These are phyloP conservation scores for Asclepias syriaca DNA, from an alignment of 257 asterid species.

Conservation along the genomic window DNA sequence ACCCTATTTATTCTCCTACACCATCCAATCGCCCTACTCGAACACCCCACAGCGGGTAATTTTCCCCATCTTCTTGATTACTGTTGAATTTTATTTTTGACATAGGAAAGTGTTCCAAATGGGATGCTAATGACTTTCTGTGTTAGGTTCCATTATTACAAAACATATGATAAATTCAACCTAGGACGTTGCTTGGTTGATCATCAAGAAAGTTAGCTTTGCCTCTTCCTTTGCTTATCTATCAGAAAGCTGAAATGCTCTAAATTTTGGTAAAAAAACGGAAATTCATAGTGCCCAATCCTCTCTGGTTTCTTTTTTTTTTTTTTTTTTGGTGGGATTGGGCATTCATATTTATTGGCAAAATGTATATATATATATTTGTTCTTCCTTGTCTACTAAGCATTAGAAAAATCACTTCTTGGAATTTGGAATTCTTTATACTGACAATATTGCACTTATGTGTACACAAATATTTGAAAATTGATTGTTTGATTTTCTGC, in stretches of 20 bases:
- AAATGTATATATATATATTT: not conserved
- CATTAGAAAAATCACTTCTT: not conserved
- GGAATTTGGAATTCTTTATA: too few relatives aligned
- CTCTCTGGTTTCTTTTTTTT: not conserved
- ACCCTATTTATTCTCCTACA: slow-evolving; percentile 67
- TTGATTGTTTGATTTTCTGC: not conserved
- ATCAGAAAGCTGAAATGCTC: slow-evolving; percentile 1
- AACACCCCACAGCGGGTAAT: slow-evolving; percentile 98
- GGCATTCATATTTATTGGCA: not conserved
- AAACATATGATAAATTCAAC: not conserved
- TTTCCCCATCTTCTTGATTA: not conserved
- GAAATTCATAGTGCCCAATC: not conserved
- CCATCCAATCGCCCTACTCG: slow-evolving; percentile 70
- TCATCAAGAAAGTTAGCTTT: not conserved
- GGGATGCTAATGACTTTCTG: not conserved
- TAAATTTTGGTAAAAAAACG: not conserved
- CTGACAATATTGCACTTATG: not conserved
- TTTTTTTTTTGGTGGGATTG: not conserved
- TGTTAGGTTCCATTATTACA: not conserved
- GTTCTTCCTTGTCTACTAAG: not conserved
- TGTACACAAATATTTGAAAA: not conserved
- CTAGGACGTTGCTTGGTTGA: not conserved
- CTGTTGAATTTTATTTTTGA: not conserved
- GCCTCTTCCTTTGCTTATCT: not conserved
- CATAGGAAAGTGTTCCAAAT: not conserved